phyloP scores from a whole-genome alignment of 1,139 yeast genomes.

The Sugiyamaella grinbergsii region DNA sequence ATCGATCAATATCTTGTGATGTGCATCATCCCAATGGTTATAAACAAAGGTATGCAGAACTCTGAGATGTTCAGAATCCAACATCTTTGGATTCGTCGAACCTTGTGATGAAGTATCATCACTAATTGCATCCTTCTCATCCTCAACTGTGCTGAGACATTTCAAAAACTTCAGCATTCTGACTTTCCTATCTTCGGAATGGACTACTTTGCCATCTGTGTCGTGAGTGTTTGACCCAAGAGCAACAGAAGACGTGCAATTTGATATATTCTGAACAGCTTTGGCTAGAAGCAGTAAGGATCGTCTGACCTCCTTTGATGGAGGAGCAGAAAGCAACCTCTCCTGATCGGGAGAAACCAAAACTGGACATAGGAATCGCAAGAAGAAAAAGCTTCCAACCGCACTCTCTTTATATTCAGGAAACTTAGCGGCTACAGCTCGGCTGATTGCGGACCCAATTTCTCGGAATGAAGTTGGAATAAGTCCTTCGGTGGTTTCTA shows the following conservation, averaged over 20 bases:
- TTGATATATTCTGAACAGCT: slow-evolving; percentile 65
- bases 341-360: slow-evolving; percentile 79
- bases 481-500: slow-evolving; percentile 52
- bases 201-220: slow-evolving; percentile 1
- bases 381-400: slow-evolving; percentile 77
- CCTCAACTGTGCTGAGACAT: slow-evolving; percentile 13
- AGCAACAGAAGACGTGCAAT: slow-evolving; percentile 12
- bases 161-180: slow-evolving; percentile 17
- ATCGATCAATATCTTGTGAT: slow-evolving; percentile 35
- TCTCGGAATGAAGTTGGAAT: slow-evolving; percentile 66
- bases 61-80: slow-evolving; percentile 26
- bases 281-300: slow-evolving; percentile 75
- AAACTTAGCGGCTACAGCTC: slow-evolving; percentile 58
- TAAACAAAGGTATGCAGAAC: slow-evolving; percentile 65
- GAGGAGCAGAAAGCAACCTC: slow-evolving; percentile 36
- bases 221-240: slow-evolving; percentile 10
- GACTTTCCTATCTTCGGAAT: slow-evolving; percentile 15
- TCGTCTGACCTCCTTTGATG: slow-evolving; percentile 54
- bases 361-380: slow-evolving; percentile 82
- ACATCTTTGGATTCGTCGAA: slow-evolving; percentile 20
- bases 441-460: slow-evolving; percentile 63
- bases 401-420: slow-evolving; percentile 61
- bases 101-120: slow-evolving; percentile 35
- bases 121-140: slow-evolving; percentile 45
- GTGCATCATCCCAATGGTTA: slow-evolving; percentile 57